Base-by-base conservation (phyloP, 352 stramenopile species). In the Peronosclerospora sorghi region DNA sequence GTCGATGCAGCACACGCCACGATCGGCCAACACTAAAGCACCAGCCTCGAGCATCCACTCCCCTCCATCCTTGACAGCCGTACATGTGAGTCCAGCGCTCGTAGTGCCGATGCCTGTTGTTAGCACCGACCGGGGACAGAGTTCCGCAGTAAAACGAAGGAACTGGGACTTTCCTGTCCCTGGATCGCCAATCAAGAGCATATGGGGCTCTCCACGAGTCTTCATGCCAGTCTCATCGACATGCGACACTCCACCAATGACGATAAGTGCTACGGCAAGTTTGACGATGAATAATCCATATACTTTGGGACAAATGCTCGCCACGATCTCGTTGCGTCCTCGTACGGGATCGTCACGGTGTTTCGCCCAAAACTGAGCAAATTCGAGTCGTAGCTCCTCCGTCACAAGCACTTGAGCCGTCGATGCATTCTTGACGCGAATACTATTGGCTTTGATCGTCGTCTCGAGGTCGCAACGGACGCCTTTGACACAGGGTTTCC, bases 11-110 rank as follows among this genome's bases (percentile, higher is more conserved):
- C 93, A 98, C 32, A 98, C 75, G 4, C 92, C 90, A 21, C 76
- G 60, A 39, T 94, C 85, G 5, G 84, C 86, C 12, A 96, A 62
- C 0, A 98, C 91, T 6, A 98, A 60, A 8, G 95, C 95, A 8
- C 94, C 93, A 26, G 93, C 94, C 55, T 99, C 95, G 6, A 99
- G 70, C 60, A 94, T 92, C 82, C 95, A 99, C 62, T 99, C 94
- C 5, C 73, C 71, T 8, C 81, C 80, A 50, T 98, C 94, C 46
- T 96, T 94, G 8, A 98, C 92, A 2, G 95, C 95, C 7, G 94
- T 95, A 60, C 95, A 98, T 21, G 95, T 99, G 12, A 98, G 61
- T 8, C 94, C 95, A 13, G 95, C 95, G 32, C 83, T 96, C 1
- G 94, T 98, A 0, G 95, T 98, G 15, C 94, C 94, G 23, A 97